Evolutionary conservation across 2,329 filamentous ascomycete species (phyloP).

Genomic region (Teratosphaeria gauchensis): DNA sequence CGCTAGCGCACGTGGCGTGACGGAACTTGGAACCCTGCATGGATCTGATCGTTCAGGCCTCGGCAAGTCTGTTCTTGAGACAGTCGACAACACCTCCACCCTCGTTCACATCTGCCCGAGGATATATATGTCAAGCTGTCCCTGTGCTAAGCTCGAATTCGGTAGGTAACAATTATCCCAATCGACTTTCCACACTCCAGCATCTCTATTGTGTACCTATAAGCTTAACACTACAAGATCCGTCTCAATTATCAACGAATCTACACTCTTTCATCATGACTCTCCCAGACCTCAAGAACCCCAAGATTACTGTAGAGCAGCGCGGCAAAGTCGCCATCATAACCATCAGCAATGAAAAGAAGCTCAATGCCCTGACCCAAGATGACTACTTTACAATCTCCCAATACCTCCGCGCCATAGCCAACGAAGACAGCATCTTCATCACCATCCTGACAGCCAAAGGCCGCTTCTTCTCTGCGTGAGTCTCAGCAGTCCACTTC

Average conservation of each 20-base stretch:
- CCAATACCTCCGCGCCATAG: slow-evolving; percentile 65
- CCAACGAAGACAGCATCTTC: slow-evolving; percentile 66
- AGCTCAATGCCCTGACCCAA: slow-evolving; percentile 73
- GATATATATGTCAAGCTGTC: too few relatives aligned
- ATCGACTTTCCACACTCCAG: too few relatives aligned
- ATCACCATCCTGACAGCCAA: slow-evolving; percentile 78
- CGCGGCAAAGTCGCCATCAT: slow-evolving; percentile 67
- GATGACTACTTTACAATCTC: slow-evolving; percentile 70
- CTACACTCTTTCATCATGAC: not conserved
- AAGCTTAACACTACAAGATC: not conserved
- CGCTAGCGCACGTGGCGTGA: not conserved
- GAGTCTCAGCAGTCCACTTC: slow-evolving; percentile 24
- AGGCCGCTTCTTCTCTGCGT: slow-evolving; percentile 82
- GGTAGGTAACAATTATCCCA: too few relatives aligned
- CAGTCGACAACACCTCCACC: not conserved
- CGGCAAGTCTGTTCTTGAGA: not conserved
- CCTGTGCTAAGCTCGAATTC: too few relatives aligned
- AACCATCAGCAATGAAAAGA: slow-evolving; percentile 73
- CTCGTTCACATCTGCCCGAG: not conserved
- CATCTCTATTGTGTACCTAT: not conserved
- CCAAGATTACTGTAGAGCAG: not conserved
- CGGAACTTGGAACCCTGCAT: not conserved
- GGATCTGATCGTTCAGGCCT: not conserved
- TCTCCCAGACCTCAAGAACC: not conserved
- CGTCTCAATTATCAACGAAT: not conserved